A percentile compares a stretch with the other conserved stretches of the same genome.
These are phyloP conservation scores for Plectosphaerella cucumerina DNA, from an alignment of 2,329 filamentous ascomycete species.

Conservation along the genomic window DNA sequence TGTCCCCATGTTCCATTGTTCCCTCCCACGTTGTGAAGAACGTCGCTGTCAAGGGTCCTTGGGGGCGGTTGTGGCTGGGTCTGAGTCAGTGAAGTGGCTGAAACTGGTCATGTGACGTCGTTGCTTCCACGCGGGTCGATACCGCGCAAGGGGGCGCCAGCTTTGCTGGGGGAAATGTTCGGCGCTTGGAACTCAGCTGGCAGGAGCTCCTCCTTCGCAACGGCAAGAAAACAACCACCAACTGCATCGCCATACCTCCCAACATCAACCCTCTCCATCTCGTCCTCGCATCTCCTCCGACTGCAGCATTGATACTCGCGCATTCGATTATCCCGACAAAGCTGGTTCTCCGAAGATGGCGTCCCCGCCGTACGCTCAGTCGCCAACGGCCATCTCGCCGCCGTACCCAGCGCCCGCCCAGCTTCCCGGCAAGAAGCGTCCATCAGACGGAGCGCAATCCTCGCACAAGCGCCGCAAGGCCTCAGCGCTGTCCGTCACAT, in stretches of 20 bases:
- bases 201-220: neutral
- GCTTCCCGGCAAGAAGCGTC: constrained; percentile 59
- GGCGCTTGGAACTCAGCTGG: no score
- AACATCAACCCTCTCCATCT: neutral
- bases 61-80: no score
- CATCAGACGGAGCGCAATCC: constrained; percentile 47
- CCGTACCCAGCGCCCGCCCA: constrained; percentile 46
- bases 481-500: constrained; percentile 55
- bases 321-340: neutral
- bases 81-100: no score
- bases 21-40: no score
- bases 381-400: constrained; percentile 51
- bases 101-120: no score
- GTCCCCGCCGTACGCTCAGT: constrained; percentile 49
- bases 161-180: no score
- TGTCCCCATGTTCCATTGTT: no score
- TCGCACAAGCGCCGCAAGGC: constrained; percentile 66
- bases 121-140: no score
- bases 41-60: no score
- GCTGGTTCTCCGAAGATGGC: constrained; percentile 35
- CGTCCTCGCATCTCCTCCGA: neutral
- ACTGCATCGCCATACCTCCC: neutral
- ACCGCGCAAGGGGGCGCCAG: no score
- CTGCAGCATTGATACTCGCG: neutral
- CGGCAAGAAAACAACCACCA: neutral